These are phyloP conservation scores for Pseudonectria foliicola DNA, from an alignment of 2,329 filamentous ascomycete genomes.

Conservation along the genomic window DNA sequence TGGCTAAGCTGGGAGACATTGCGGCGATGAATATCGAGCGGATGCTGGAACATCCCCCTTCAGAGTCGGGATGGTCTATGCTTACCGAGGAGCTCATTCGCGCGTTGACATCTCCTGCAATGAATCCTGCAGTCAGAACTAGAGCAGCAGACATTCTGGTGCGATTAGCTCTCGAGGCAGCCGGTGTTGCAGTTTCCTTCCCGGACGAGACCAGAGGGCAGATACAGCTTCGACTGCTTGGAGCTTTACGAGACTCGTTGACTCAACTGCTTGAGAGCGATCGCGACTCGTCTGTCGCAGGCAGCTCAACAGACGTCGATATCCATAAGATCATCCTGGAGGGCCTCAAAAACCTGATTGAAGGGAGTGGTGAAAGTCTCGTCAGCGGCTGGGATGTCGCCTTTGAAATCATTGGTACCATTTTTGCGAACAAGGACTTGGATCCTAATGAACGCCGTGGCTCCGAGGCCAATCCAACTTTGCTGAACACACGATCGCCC, in stretches of 20 bases:
- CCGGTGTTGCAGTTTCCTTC: conserved; percentile 47
- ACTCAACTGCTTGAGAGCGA: conserved; percentile 44
- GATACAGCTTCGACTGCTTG: conserved; percentile 66
- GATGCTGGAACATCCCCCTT: conserved; percentile 58
- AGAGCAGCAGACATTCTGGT: conserved; percentile 60
- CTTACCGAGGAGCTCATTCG: conserved; percentile 50
- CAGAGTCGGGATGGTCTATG: conserved; percentile 68
- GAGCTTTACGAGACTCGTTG: conserved; percentile 57
- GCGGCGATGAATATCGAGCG: conserved; percentile 69
- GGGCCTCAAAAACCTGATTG: conserved; percentile 72
- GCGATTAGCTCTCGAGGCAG: conserved; percentile 49
- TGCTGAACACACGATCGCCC: conserved; percentile 53
- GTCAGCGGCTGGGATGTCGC: conserved; percentile 78
- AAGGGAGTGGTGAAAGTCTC: conserved; percentile 80
- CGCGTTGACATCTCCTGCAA: conserved; percentile 40
- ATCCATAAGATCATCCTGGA: conserved; percentile 77
- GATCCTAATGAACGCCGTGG: conserved; percentile 27
- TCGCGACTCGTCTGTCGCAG: conserved; percentile 47
- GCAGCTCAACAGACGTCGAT: conserved; percentile 61
- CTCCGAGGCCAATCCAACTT: conserved; percentile 22
- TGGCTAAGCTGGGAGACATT: conserved; percentile 68
- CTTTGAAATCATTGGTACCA: conserved; percentile 77
- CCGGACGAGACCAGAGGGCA: conserved; percentile 43
- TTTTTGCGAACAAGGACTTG: conserved; percentile 51
- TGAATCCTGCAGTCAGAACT: conserved; percentile 46